Evolutionary conservation across 2,329 filamentous ascomycete species (phyloP), one percentile per base, ranked within the genome.

Genomic region (Colletotrichum tanaceti): DNA sequence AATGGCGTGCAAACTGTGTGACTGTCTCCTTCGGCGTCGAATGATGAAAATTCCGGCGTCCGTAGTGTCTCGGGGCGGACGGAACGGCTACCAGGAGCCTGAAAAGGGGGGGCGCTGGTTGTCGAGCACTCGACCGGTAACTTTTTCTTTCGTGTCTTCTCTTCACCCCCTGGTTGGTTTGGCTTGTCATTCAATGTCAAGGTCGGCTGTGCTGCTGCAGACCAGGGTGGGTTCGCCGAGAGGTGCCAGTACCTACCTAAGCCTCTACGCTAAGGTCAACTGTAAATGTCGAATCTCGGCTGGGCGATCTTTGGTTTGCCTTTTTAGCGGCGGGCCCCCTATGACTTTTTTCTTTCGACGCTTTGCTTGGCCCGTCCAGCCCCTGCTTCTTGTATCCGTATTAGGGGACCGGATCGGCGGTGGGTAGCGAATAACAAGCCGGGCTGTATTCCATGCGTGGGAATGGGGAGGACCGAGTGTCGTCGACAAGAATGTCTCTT

Each of bases 231-330:
- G 32, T 59, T 38, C 38, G 44, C 44, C 46, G 22, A 39, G 57
- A 46, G 57, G 11, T 53, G 18, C 18, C 32, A 35, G 28, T 32
- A n/a, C 7, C 32, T 32, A n/a, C 7, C 32, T 35, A 35, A 35
- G 32, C 9, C 32, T 35, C 32, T 24, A 35, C 38, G 49, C 35
- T 38, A 28, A 24, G 44, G 57, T 24, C n/a, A 50, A 32, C 20
- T 50, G 54, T 41, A 39, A 61, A 41, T 50, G 66, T 39, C 24
- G 47, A 65, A 60, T 65, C 47, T 65, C 66, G 66, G 66, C 57
- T 69, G 63, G 62, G 66, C 62, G 66, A 69, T 61, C 55, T 39
- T 47, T 61, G 61, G 11, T 50, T 38, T 61, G 61, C 4, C 50
- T 28, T 57, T 65, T 65, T 68, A 58, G 66, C 62, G 66, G 62